Evolutionary conservation across 139 green algal genomes (phyloP).

Genomic region (Chlamydomonas applanata): DNA sequence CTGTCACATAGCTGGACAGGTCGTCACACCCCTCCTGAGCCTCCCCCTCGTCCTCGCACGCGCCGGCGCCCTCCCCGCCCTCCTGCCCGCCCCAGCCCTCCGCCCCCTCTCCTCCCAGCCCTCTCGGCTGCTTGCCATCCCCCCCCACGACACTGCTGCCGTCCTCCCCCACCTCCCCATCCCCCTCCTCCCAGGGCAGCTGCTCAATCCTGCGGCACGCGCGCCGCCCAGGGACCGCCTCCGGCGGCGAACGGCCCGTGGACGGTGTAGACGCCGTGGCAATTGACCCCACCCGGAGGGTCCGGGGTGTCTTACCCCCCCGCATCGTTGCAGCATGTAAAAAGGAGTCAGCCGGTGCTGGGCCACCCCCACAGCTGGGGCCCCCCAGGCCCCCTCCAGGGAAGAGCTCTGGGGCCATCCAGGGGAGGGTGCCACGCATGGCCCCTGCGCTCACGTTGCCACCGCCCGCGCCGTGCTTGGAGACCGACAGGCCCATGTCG

Average conservation of each 20-base stretch:
- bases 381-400: constrained; percentile 21
- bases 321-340: no score
- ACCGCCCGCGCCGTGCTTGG: constrained; percentile 63
- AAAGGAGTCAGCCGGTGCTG: no score
- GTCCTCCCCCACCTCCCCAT: constrained; percentile 23
- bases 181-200: constrained; percentile 15
- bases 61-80: neutral
- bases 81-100: neutral
- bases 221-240: no score
- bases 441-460: neutral
- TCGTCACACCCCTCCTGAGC: neutral
- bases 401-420: constrained; percentile 83
- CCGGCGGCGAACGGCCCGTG: neutral
- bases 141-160: neutral
- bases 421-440: constrained; percentile 41
- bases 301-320: neutral
- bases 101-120: no score
- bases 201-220: neutral
- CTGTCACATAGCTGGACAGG: constrained; percentile 33
- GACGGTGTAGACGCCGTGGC: neutral
- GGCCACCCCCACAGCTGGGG: neutral
- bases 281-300: neutral
- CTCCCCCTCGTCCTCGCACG: neutral
- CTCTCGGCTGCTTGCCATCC: no score
- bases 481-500: constrained; percentile 72